These are phyloP conservation scores for Anacardium occidentale DNA, from an alignment of 345 rosid genomes.

Conservation along the genomic window DNA sequence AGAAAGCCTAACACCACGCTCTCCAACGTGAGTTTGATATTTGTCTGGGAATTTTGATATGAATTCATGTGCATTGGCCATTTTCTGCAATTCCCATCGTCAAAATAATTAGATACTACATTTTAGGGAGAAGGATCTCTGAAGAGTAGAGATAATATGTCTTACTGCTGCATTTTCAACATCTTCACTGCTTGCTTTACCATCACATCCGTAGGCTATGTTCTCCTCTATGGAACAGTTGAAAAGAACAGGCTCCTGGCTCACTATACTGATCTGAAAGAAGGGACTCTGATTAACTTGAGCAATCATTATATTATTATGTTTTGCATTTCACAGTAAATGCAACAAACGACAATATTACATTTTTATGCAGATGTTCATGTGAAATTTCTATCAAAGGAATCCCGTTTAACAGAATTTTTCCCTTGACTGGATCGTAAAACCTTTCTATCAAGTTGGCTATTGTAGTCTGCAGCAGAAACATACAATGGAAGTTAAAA, in stretches of 20 bases:
- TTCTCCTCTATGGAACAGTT: conserved; percentile 56
- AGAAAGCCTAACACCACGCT: conserved; percentile 87
- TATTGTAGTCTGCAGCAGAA: conserved; percentile 76
- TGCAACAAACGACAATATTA: conserved; percentile 19
- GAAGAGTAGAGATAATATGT: not conserved
- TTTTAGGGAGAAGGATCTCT: not conserved
- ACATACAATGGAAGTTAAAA: not conserved
- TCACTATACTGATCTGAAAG: conserved; percentile 80
- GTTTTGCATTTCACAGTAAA: not conserved
- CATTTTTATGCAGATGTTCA: conserved; percentile 76
- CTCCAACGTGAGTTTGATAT: conserved; percentile 75
- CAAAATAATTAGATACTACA: not conserved
- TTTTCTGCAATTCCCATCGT: conserved; percentile 52
- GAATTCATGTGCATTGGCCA: conserved; percentile 96
- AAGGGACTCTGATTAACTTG: not conserved
- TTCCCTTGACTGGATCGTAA: conserved; percentile 84
- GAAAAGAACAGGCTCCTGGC: conserved; percentile 93
- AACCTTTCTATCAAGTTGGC: conserved; percentile 92
- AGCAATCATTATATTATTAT: not conserved
- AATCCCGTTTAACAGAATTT: conserved; percentile 72
- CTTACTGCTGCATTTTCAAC: conserved; percentile 76
- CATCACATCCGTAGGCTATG: conserved; percentile 69
- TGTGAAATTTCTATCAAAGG: conserved; percentile 78
- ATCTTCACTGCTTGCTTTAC: conserved; percentile 52
- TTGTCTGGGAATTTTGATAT: conserved; percentile 76